Evolutionary conservation across 441 rosid genomes (phyloP).

Genomic region (Syzygium syzygioides): DNA sequence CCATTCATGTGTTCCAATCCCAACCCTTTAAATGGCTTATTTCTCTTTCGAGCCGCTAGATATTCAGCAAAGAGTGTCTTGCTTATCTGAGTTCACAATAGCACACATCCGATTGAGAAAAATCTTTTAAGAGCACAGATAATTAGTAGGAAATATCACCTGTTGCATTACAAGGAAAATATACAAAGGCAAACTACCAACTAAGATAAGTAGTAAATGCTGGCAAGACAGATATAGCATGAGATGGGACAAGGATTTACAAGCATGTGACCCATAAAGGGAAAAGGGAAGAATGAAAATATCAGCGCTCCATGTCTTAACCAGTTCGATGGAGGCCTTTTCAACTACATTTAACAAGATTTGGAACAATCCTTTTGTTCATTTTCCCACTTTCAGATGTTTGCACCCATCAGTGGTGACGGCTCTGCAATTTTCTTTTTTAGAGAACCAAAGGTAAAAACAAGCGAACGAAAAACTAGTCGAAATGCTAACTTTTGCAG

Average conservation of each 20-base stretch:
- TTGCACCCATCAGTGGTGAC: not conserved
- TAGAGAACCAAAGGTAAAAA: not conserved
- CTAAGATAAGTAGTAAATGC: not conserved
- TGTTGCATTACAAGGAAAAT: not conserved
- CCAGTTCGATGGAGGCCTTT: not conserved
- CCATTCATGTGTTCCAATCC: constrained; percentile 86
- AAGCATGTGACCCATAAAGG: not conserved
- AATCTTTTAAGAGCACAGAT: not conserved
- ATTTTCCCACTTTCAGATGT: not conserved
- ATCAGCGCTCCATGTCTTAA: not conserved
- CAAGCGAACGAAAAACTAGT: not conserved
- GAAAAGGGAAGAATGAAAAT: not conserved
- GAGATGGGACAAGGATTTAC: not conserved
- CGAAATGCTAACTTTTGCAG: not conserved
- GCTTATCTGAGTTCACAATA: constrained; percentile 53
- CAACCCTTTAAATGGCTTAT: constrained; percentile 56
- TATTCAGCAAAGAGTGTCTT: constrained; percentile 80
- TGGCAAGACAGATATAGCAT: not conserved
- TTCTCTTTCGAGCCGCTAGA: constrained; percentile 51
- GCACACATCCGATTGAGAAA: not conserved
- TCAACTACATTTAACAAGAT: not conserved
- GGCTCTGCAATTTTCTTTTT: not conserved
- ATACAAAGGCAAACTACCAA: not conserved
- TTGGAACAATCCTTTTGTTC: not conserved
- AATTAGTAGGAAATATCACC: not conserved